Conservation (phyloP, 108 stramenopile species). For the Cyclotella sp. region DNA sequence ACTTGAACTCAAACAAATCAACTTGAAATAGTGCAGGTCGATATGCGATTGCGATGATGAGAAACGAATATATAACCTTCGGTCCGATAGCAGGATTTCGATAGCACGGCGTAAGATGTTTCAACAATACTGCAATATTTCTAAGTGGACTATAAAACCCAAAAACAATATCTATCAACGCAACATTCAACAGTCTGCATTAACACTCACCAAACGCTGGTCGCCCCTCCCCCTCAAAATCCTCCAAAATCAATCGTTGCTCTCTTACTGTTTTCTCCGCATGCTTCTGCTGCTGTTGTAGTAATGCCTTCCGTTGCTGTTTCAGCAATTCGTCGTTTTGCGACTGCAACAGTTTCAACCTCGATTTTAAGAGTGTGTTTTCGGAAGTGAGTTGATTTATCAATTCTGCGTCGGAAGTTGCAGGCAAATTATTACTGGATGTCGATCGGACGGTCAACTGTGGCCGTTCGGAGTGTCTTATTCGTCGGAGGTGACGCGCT, state of each 20-base stretch:
- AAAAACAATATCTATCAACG: neutral
- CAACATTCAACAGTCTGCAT: neutral
- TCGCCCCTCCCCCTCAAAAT: constrained; percentile 67
- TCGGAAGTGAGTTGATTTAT: neutral
- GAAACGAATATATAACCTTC: neutral
- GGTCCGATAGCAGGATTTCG: no score
- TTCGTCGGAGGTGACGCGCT: no score
- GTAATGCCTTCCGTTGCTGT: constrained; percentile 28
- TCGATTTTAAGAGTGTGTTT: constrained; percentile 27
- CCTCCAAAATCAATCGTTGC: constrained; percentile 59
- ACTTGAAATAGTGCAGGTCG: neutral
- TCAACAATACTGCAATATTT: no score
- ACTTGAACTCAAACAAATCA: no score
- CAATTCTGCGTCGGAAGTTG: no score
- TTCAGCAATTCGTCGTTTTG: constrained; percentile 37
- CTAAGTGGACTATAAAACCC: no score
- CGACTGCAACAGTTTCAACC: constrained; percentile 30
- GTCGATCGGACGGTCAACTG: no score
- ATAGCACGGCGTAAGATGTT: no score
- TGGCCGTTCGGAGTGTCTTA: no score
- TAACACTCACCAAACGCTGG: constrained; percentile 12
- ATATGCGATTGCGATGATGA: neutral
- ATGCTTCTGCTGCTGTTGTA: constrained; percentile 10
- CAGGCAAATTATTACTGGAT: no score
- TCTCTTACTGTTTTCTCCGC: constrained; percentile 3